phyloP scores from a whole-genome alignment of 805 yeast species.

The Candida caryicola region DNA sequence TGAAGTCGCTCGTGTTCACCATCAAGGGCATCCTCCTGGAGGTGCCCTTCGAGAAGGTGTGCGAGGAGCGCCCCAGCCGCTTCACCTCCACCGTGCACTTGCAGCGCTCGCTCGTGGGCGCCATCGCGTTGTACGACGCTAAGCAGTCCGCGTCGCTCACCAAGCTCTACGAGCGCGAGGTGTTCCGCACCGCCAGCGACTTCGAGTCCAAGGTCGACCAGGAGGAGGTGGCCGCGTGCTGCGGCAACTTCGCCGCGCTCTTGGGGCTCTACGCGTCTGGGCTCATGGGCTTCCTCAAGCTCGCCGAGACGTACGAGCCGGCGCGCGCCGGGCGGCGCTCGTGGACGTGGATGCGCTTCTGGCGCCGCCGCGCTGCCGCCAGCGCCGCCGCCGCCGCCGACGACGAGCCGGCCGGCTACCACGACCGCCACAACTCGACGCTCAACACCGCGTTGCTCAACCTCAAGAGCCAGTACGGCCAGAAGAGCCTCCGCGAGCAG shows the following conservation, averaged over 20 bases:
- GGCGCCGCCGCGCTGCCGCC: background rate
- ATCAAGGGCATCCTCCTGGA: slow-evolving; percentile 58
- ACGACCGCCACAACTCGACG: slow-evolving; percentile 13
- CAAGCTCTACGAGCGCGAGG: slow-evolving; percentile 53
- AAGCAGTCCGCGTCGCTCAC: slow-evolving; percentile 59
- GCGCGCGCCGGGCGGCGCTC: slow-evolving; percentile 23
- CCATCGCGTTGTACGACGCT: slow-evolving; percentile 52
- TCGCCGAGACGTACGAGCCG: slow-evolving; percentile 40
- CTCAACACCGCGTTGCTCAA: slow-evolving; percentile 35
- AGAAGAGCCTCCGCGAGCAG: slow-evolving; percentile 2
- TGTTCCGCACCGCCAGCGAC: slow-evolving; percentile 37
- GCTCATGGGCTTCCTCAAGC: slow-evolving; percentile 45
- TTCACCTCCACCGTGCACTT: slow-evolving; percentile 45
- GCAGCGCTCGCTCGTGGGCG: slow-evolving; percentile 45
- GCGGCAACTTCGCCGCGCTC: slow-evolving; percentile 73
- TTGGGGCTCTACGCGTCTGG: slow-evolving; percentile 63
- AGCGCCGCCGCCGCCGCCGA: background rate
- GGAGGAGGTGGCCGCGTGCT: slow-evolving; percentile 80
- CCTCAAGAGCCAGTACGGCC: slow-evolving; percentile 26
- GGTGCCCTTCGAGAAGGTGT: slow-evolving; percentile 49
- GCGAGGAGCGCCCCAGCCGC: slow-evolving; percentile 21
- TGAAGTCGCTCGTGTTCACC: slow-evolving; percentile 63
- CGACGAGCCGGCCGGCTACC: slow-evolving; percentile 2
- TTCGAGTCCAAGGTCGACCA: slow-evolving; percentile 52
- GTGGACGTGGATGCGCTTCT: slow-evolving; percentile 48